Evolutionary conservation across 2,329 filamentous ascomycete genomes (phyloP), one percentile per base, ranked within the genome.

Genomic region (Ophiosphaerella korrae): DNA sequence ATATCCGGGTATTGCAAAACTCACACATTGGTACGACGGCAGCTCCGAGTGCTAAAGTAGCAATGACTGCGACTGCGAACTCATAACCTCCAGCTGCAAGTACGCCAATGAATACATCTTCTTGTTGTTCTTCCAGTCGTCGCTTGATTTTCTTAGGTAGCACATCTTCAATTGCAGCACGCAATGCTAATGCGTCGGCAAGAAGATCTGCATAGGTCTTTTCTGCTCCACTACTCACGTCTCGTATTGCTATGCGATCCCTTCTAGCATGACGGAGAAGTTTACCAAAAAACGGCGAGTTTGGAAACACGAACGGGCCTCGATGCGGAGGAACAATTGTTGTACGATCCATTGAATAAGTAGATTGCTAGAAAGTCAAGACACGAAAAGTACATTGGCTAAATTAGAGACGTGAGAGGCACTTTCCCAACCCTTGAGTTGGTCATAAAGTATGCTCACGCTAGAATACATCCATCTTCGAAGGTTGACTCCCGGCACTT

Each of bases 71-170:
- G n/a, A 80, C 75, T 4, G 75, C 70, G 55, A 76, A 80, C 46
- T 79, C 77, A 55, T 80, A 80, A 4, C 78, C 74, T 5, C 77
- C 76, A 2, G 75, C 67, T 11, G 76, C 77, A 26, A 81, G 63
- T 3, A 80, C 66, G n/a, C 73, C 74, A 39, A 80, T 73, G 54
- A 75, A 79, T n/a, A 77, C 71, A 42, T 75, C 76, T 37, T 74
- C 62, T 47, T 70, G 60, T n/a, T 56, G 60, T 5, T 67, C 54
- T 32, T 37, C 9, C 11, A 14, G 35, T 37, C 35, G 8, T 37
- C 35, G 14, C 35, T 37, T 21, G 18, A 4, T 21, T 21, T 21
- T 21, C 3, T 21, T 21, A 21, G 18, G 18, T 21, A 37, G 5
- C 4, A 18, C 35, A 12, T 18, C n/a, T 18, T 37, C 35, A 18